Conservation (phyloP, 306 rosid genomes). For the Quercus variabilis region DNA sequence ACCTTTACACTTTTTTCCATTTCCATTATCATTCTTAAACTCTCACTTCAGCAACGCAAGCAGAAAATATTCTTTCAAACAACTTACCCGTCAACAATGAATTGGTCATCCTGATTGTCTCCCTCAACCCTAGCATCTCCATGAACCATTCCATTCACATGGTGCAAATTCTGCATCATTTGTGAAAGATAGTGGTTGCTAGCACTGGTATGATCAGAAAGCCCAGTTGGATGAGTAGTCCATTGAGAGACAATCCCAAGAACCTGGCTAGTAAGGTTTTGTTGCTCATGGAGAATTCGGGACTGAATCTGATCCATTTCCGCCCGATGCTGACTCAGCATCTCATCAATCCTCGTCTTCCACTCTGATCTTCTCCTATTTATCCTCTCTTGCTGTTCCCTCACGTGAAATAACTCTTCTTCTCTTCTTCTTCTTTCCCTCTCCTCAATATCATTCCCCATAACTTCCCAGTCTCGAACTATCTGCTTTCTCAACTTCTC, state of each 20-base stretch:
- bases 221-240: slow-evolving; percentile 78
- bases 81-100: slow-evolving; percentile 79
- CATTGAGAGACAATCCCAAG: slow-evolving; percentile 89
- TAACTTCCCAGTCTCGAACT: slow-evolving; percentile 70
- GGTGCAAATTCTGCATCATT: slow-evolving; percentile 96
- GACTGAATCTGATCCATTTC: slow-evolving; percentile 91
- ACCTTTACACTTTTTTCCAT: slow-evolving; percentile 34
- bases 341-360: slow-evolving; percentile 82
- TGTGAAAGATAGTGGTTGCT: slow-evolving; percentile 90
- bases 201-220: slow-evolving; percentile 85
- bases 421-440: slow-evolving; percentile 80
- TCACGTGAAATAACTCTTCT: slow-evolving; percentile 56
- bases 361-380: slow-evolving; percentile 70
- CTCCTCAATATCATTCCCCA: slow-evolving; percentile 72
- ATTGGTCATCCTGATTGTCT: slow-evolving; percentile 92
- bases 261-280: slow-evolving; percentile 70
- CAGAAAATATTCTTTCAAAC: slow-evolving; percentile 15
- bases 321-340: slow-evolving; percentile 70
- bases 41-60: slow-evolving; percentile 5
- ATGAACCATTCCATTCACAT: slow-evolving; percentile 80
- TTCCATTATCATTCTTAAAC: slow-evolving; percentile 28
- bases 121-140: slow-evolving; percentile 84
- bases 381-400: slow-evolving; percentile 85
- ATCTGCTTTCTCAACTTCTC: slow-evolving; percentile 66
- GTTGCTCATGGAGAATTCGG: slow-evolving; percentile 88